Evolutionary conservation across 768 basidiomycete species (phyloP), one percentile per base, ranked within the genome.

Genomic region (Russula earlei): DNA sequence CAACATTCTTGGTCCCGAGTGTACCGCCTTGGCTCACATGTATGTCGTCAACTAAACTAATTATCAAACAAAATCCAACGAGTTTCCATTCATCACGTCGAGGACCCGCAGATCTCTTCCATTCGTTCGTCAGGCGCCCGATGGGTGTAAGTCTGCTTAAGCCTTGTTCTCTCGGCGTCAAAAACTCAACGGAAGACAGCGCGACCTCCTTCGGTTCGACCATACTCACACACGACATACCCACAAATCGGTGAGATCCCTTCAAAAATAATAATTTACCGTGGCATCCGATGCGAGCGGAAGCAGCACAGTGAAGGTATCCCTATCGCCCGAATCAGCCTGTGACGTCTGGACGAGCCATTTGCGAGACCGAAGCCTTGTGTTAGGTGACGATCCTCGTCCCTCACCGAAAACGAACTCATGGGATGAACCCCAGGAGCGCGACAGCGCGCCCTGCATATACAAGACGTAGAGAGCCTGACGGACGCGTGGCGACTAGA

Each of bases 321-420:
- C 57, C 14, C 57, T 53, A 24, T 12, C 47, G 9, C 47, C 46
- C 12, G 15, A 43, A 3, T n/a, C 55, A 12, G 51, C 78, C 24
- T 71, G 77, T 54, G 85, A 87, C 61, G 70, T 87, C 19, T 79
- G 82, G 72, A 68, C 75, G 2, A 73, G 81, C 33, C 74, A 80
- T 65, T 68, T 87, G 5, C 70, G 68, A 33, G 76, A 71, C 3
- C 66, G 70, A 31, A 69, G 74, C 36, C 70, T 86, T 12, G 76
- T 75, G 5, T 66, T 87, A 58, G 84, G 84, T 82, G 67, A 42
- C 52, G 15, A n/a, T 6, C 12, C 15, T 5, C 41, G 56, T 12
- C 7, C n/a, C 36, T 11, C 10, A n/a, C 14, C 17, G 6, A 5
- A 27, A 38, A 31, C 60, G 36, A 41, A 29, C 48, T 62, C 34